A percentile compares a stretch with the other conserved stretches of the same genome.
Conservation (phyloP, 1,284 basidiomycete genomes). For the Sutorius eximius region DNA sequence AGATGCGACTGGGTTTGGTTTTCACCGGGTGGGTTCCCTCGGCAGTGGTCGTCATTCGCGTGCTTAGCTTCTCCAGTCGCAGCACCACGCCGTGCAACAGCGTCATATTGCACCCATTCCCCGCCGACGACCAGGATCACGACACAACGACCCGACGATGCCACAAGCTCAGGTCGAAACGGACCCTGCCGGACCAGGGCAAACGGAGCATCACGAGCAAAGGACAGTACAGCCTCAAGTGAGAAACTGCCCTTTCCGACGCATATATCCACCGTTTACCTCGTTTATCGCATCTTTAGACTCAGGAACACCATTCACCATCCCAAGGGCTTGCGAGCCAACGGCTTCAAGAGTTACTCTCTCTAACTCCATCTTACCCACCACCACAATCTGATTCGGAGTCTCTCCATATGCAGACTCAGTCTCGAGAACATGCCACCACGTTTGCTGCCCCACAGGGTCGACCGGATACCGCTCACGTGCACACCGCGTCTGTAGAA, state of each 20-base stretch:
- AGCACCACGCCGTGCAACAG: conserved; percentile 4
- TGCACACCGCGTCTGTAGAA: neutral
- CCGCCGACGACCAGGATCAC: conserved; percentile 2
- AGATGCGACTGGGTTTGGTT: neutral
- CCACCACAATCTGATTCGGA: neutral
- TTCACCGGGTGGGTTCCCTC: neutral
- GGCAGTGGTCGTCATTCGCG: neutral
- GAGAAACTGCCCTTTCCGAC: neutral
- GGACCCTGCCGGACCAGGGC: neutral
- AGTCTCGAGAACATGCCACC: neutral
- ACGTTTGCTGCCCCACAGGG: neutral
- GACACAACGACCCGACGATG: neutral
- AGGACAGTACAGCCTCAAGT: conserved; percentile 7
- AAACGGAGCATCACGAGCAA: conserved; percentile 2
- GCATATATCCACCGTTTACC: neutral
- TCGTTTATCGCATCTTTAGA: neutral
- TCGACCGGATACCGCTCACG: neutral
- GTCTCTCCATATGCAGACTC: conserved; percentile 3
- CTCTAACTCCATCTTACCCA: conserved; percentile 7
- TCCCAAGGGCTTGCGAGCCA: conserved; percentile 16
- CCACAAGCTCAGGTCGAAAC: neutral
- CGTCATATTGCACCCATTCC: conserved; percentile 18
- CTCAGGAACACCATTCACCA: neutral
- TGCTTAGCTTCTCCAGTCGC: neutral
- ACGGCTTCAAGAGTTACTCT: conserved; percentile 31